Evolutionary conservation across 257 asterid species (phyloP), one percentile per base, ranked within the genome.

Genomic region (Leptodermis oblonga): DNA sequence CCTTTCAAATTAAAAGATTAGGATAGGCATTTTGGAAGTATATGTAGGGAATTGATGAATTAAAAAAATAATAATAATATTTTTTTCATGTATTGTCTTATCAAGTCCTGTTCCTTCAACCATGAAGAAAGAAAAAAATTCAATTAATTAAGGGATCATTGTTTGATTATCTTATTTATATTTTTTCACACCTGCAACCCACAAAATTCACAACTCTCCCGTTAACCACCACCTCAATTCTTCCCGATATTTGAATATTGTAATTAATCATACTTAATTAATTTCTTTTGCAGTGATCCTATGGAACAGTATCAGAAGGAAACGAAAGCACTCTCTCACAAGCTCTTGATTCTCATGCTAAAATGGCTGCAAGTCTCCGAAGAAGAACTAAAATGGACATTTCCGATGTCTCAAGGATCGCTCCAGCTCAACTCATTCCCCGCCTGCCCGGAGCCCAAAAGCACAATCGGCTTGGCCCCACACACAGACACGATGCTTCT

Each of bases 371-470:
- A 80, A 34, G 72, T 78, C 10, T 65, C 77, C 0, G 77, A 80
- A 58, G 72, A 86, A 60, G 80, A 78, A 31, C n/a, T 84, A 56
- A 75, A 70, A 30, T 70, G 22, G 30, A 2, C 63, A 22, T 59
- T 45, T 3, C 65, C 84, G 20, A 64, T 26, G 72, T 83, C 90
- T 2, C 74, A 65, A 37, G 86, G 86, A 43, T 88, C 92, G 36
- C 34, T 92, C 74, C 97, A 90, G 64, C 84, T 92, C 9, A 92
- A 92, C 52, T 92, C 98, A 0, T 92, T 85, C 75, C 98, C 98
- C 31, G 70, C 80, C 12, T 92, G 98, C 71, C 98, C 97, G 12
- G 82, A 85, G 84, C 92, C 97, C 62, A 78, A 60, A 22, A 85
- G 31, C 1, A 89, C 96, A 20, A 65, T 92, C 25, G 98, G 98